Conservation (phyloP, 352 stramenopile species). For the Thalassiosira hispida region DNA sequence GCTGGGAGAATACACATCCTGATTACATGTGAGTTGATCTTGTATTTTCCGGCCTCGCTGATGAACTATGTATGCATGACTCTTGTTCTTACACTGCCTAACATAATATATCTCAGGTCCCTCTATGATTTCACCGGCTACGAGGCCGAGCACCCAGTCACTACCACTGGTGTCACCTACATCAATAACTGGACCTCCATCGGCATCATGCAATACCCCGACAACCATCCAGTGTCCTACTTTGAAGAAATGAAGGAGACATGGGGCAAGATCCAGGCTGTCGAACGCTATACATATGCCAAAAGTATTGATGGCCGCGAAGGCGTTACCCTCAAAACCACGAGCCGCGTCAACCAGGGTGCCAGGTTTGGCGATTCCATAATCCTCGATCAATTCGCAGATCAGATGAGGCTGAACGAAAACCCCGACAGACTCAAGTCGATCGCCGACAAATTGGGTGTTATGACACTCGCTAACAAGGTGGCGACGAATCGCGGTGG, state of each 20-base stretch:
- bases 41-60: no score
- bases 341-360: constrained; percentile 48
- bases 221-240: constrained; percentile 43
- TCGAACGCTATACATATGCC: constrained; percentile 45
- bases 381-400: constrained; percentile 58
- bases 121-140: constrained; percentile 65
- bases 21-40: no score
- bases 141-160: constrained; percentile 35
- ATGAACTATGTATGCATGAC: no score
- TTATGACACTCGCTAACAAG: constrained; percentile 42
- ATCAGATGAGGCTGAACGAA: constrained; percentile 38
- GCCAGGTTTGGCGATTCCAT: constrained; percentile 59
- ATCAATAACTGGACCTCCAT: constrained; percentile 35
- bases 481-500: constrained; percentile 46
- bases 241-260: constrained; percentile 47
- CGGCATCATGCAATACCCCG: constrained; percentile 52
- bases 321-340: no score
- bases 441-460: constrained; percentile 37
- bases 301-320: no score
- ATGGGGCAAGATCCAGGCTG: constrained; percentile 7
- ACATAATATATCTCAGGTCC: no score
- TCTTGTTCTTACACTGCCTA: no score
- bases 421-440: constrained; percentile 33
- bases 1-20: constrained; percentile 67
- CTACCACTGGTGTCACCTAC: no score